Evolutionary conservation across 164 flowering plant species (phyloP).

Genomic region (Magnolia sinica): DNA sequence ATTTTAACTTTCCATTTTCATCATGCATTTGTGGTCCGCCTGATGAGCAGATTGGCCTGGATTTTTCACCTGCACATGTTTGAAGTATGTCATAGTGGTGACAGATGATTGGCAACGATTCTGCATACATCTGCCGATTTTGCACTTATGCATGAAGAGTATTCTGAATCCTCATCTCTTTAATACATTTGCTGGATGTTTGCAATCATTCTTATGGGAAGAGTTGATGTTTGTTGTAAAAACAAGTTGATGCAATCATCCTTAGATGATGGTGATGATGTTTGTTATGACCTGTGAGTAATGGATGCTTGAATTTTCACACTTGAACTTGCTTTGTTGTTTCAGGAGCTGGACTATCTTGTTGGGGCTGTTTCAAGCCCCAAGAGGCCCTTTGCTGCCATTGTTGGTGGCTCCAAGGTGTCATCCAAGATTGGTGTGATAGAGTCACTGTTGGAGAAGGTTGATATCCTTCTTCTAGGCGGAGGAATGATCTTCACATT

Average conservation of each 20-base stretch:
- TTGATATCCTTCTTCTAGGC: constrained; percentile 67
- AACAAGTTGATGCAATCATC: no score
- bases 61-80: no score
- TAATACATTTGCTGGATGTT: not conserved
- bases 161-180: not conserved
- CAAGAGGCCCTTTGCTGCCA: constrained; percentile 91
- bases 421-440: constrained; percentile 86
- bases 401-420: constrained; percentile 90
- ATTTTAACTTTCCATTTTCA: no score
- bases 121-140: not conserved
- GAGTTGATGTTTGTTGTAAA: no score
- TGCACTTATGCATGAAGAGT: not conserved
- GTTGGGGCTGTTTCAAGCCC: constrained; percentile 86
- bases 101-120: not conserved
- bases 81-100: not conserved
- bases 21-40: no score
- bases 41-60: no score
- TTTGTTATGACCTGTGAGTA: not conserved
- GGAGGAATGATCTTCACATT: constrained; percentile 95
- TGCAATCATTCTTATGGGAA: not conserved
- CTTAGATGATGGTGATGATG: not conserved
- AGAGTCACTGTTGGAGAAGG: constrained; percentile 71
- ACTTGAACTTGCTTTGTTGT: not conserved
- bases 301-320: not conserved
- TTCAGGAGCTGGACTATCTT: constrained; percentile 82